phyloP scores from a whole-genome alignment of 2,329 filamentous ascomycete species.

The Thielaviopsis euricoi region DNA sequence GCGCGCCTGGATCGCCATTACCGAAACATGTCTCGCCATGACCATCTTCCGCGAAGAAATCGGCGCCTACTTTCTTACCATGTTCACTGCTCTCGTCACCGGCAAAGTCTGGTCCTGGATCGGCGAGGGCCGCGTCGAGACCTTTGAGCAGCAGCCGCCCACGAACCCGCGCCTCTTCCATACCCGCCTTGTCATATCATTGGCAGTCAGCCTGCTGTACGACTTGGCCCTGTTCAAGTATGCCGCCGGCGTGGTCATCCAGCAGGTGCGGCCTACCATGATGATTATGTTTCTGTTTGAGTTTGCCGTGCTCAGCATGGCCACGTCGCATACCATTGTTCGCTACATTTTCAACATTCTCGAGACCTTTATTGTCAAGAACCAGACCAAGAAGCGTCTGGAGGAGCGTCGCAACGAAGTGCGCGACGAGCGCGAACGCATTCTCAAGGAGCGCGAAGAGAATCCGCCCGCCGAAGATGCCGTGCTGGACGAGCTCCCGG shows the following conservation, averaged over 20 bases:
- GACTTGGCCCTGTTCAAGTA: conserved; percentile 69
- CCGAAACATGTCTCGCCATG: conserved; percentile 94
- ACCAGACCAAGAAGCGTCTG: conserved; percentile 55
- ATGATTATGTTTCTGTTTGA: conserved; percentile 99
- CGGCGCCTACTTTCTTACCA: conserved; percentile 83
- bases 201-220: conserved; percentile 64
- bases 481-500: conserved; percentile 25
- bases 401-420: conserved; percentile 53
- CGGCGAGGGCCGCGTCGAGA: conserved; percentile 81
- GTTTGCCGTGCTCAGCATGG: conserved; percentile 72
- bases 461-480: conserved; percentile 28
- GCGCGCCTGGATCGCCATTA: conserved; percentile 94
- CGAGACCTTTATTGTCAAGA: conserved; percentile 58
- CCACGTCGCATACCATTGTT: conserved; percentile 60
- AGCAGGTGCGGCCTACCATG: conserved; percentile 85
- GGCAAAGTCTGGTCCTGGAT: conserved; percentile 99
- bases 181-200: conserved; percentile 58
- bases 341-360: conserved; percentile 66
- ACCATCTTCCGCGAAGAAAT: conserved; percentile 94
- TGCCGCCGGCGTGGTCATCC: conserved; percentile 65
- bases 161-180: conserved; percentile 82
- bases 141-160: conserved; percentile 88
- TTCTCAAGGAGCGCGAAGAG: conserved; percentile 31
- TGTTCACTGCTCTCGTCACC: conserved; percentile 85
- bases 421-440: conserved; percentile 37